Percentiles rank a stretch among this genome's conserved stretches.
Conservation (phyloP, 305 asterid genomes). For the Caryopteris hybrid region DNA sequence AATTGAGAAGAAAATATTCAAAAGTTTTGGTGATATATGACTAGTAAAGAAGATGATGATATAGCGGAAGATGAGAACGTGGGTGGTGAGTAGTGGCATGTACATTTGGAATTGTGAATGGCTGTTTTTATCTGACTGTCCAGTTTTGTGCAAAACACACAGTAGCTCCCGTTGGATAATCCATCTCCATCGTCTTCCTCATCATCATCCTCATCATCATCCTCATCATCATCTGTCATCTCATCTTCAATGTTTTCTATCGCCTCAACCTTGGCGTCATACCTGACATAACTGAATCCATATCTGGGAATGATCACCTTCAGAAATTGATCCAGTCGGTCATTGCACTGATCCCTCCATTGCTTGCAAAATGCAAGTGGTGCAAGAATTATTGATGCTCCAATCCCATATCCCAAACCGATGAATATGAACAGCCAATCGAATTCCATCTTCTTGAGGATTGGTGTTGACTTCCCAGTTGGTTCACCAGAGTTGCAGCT, state of each 20-base stretch:
- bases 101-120: constrained; percentile 58
- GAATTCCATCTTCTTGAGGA: constrained; percentile 8
- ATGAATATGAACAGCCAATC: constrained; percentile 63
- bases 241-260: constrained; percentile 32
- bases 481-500: constrained; percentile 1
- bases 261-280: constrained; percentile 41
- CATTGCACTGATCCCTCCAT: constrained; percentile 36
- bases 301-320: constrained; percentile 46
- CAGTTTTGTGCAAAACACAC: constrained; percentile 76
- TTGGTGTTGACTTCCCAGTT: neutral
- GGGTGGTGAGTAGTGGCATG: constrained; percentile 51
- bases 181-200: constrained; percentile 15
- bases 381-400: constrained; percentile 53
- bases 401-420: constrained; percentile 69
- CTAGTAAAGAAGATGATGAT: constrained; percentile 45
- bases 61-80: constrained; percentile 31
- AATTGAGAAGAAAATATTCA: constrained; percentile 4
- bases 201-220: constrained; percentile 46
- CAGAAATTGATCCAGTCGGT: constrained; percentile 31
- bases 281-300: constrained; percentile 51
- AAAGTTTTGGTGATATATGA: constrained; percentile 28
- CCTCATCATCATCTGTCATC: constrained; percentile 31
- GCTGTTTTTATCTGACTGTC: constrained; percentile 45
- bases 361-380: constrained; percentile 48
- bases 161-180: constrained; percentile 40